Evolutionary conservation across 2,329 filamentous ascomycete species (phyloP), one percentile per base, ranked within the genome.

Genomic region (Penicillium sp.): DNA sequence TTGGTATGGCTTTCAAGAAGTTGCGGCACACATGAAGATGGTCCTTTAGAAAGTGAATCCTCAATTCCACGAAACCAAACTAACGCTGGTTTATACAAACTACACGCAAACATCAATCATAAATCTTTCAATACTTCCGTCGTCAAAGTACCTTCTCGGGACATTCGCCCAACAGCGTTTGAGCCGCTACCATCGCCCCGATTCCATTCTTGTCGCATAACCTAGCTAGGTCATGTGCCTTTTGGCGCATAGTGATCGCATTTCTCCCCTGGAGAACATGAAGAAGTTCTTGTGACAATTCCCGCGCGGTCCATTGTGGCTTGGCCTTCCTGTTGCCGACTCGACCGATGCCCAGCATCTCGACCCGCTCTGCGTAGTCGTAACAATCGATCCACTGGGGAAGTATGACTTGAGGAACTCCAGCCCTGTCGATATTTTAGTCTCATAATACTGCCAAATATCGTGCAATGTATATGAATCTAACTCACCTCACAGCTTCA

Each of bases 401-500:
- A 9, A 49, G 21, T 7, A 49, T 29, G 3, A 49, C 36, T 29
- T 49, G 47, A 5, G 47, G 36, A 18, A 49, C 32, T 4, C 47
- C 47, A 32, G 47, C 13, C 11, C 47, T 49, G 16, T 18, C 1
- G 21, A 3, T 4, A 5, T 2, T n/a, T 49, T 11, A 49, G 34
- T n/a, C 6, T 36, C 4, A 2, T 13, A 5, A n/a, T n/a, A 13
- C 6, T 27, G 4, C 8, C 8, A 8, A 8, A 27, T 6, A 27
- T 8, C 5, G 24, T 8, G 24, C 3, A 27, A 27, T 2, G 24
- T 27, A 13, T n/a, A 13, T n/a, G 22, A 29, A 11, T 9, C 8
- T 5, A 34, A 49, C 47, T 32, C 32, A 49, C 47, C 47, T 49
- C 22, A 43, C 47, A 42, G 36, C 36, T 42, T 49, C 47, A 40